phyloP scores from a whole-genome alignment of 2,329 filamentous ascomycete species.

The Phialemonium atrogriseum region DNA sequence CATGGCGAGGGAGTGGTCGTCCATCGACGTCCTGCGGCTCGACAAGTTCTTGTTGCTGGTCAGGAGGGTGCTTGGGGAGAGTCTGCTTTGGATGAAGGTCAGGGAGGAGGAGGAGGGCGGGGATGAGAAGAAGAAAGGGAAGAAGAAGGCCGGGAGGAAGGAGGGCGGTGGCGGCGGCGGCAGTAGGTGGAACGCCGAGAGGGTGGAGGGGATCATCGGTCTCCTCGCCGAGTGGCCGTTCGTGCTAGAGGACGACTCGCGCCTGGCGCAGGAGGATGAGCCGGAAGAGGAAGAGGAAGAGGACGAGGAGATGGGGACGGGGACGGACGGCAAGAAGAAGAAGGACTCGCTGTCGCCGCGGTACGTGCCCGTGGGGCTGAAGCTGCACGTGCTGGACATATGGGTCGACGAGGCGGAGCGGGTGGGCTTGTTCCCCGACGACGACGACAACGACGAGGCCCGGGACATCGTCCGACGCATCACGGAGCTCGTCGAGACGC shows the following conservation, averaged over 20 bases:
- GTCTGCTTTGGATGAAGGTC: slow-evolving; percentile 42
- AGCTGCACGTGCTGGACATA: slow-evolving; percentile 82
- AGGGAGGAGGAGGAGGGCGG: slow-evolving; percentile 21
- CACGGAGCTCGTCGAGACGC: slow-evolving; percentile 44
- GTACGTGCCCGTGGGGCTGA: slow-evolving; percentile 67
- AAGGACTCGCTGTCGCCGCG: slow-evolving; percentile 19
- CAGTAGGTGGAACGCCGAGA: slow-evolving; percentile 12
- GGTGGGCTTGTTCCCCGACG: slow-evolving; percentile 43
- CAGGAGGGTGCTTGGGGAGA: slow-evolving; percentile 67
- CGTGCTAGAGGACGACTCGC: slow-evolving; percentile 22
- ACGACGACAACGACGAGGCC: slow-evolving; percentile 24
- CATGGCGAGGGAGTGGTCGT: slow-evolving; percentile 59
- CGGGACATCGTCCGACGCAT: slow-evolving; percentile 42
- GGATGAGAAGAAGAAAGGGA: slow-evolving; percentile 11
- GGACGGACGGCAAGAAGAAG: slow-evolving; percentile 21
- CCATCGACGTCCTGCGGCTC: slow-evolving; percentile 67
- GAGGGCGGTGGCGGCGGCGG: too few species aligned
- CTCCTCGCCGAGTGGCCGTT: slow-evolving; percentile 37
- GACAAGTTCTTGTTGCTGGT: slow-evolving; percentile 91
- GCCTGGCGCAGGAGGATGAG: too few species aligned
- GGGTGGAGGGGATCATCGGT: slow-evolving; percentile 24
- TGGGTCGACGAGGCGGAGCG: slow-evolving; percentile 86
- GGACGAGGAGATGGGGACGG: slow-evolving; percentile 20
- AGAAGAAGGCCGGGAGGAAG: slow-evolving; percentile 21
- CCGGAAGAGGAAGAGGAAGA: slow-evolving; percentile 22